Percentiles rank a stretch among this genome's conserved stretches.
Conservation (phyloP, 2,329 filamentous ascomycete species). For the Periconia sp. region DNA sequence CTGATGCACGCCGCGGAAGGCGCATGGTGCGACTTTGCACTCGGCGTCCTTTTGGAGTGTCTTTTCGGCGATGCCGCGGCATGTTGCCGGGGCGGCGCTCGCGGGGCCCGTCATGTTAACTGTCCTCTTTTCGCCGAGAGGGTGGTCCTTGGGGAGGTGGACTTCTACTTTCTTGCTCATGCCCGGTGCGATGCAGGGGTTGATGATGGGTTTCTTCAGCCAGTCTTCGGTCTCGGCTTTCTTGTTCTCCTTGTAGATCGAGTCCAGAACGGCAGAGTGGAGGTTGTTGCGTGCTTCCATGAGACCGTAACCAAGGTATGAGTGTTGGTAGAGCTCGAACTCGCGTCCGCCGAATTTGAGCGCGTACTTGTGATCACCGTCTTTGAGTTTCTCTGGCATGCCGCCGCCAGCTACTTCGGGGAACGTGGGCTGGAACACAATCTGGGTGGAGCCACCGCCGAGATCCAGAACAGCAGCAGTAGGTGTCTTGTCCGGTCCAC, state of each 20-base stretch:
- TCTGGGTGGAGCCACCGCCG: conserved; percentile 95
- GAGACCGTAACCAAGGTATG: conserved; percentile 92
- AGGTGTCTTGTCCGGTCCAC: conserved; percentile 82
- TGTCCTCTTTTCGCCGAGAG: conserved; percentile 64
- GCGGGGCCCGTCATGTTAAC: conserved; percentile 88
- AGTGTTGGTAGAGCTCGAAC: conserved; percentile 96
- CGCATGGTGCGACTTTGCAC: conserved; percentile 87
- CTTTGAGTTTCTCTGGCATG: conserved; percentile 80
- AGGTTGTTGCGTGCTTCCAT: conserved; percentile 93
- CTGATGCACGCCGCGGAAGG: conserved; percentile 97
- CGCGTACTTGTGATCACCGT: conserved; percentile 94
- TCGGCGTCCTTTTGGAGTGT: conserved; percentile 84
- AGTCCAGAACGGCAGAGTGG: conserved; percentile 73
- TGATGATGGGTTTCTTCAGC: conserved; percentile 70
- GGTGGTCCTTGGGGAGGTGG: conserved; percentile 65
- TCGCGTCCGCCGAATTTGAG: conserved; percentile 86
- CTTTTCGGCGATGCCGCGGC: conserved; percentile 85
- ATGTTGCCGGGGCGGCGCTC: conserved; percentile 76
- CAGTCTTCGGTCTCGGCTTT: conserved; percentile 56
- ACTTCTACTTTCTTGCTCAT: conserved; percentile 75
- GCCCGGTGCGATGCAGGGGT: conserved; percentile 85
- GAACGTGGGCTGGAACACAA: conserved; percentile 97
- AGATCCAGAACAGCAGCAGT: conserved; percentile 96
- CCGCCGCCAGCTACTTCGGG: conserved; percentile 71
- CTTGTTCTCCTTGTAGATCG: conserved; percentile 66